These are phyloP conservation scores for Anthostomella pinea DNA, from an alignment of 2,329 filamentous ascomycete genomes.

Conservation along the genomic window DNA sequence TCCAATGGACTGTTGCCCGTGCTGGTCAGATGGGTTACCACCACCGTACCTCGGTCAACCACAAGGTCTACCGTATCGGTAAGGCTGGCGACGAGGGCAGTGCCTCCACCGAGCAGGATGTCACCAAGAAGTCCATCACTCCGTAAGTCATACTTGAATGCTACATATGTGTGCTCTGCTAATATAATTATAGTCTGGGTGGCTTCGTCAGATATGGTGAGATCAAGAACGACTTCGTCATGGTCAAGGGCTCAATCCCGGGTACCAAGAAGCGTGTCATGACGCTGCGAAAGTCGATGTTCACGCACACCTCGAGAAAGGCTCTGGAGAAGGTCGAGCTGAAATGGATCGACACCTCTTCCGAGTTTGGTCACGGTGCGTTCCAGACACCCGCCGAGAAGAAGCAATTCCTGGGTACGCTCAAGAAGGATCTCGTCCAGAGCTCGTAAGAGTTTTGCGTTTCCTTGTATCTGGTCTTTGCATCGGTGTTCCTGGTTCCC, in stretches of 20 bases:
- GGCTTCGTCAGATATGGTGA: conserved; percentile 99
- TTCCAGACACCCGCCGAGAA: conserved; percentile 99
- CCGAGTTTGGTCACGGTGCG: conserved; percentile 99
- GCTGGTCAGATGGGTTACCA: conserved; percentile 99
- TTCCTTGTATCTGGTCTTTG: conserved; percentile 48
- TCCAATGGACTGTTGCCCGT: conserved; percentile 99
- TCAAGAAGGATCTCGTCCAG: conserved; percentile 90
- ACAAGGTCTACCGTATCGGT: conserved; percentile 99
- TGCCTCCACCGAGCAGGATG: conserved; percentile 90
- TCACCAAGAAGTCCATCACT: conserved; percentile 99
- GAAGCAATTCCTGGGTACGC: conserved; percentile 93
- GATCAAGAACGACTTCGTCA: conserved; percentile 98
- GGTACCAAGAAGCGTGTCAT: conserved; percentile 99
- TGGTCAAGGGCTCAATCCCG: conserved; percentile 96
- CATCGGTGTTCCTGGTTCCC: conserved; percentile 55
- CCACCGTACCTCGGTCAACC: conserved; percentile 99
- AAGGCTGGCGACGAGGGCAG: conserved; percentile 88
- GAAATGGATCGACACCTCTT: conserved; percentile 99
- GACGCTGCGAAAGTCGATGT: conserved; percentile 98
- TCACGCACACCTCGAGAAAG: conserved; percentile 90
- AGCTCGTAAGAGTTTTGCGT: conserved; percentile 39
- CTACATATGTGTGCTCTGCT: too few species aligned
- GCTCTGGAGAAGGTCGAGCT: conserved; percentile 98
- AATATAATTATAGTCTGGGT: conserved; percentile 69
- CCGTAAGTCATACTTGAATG: conserved; percentile 91